Evolutionary conservation across 371 early-diverging fungal species (phyloP), one percentile per base, ranked within the genome.

Genomic region (Syncephalis plumigaleata): DNA sequence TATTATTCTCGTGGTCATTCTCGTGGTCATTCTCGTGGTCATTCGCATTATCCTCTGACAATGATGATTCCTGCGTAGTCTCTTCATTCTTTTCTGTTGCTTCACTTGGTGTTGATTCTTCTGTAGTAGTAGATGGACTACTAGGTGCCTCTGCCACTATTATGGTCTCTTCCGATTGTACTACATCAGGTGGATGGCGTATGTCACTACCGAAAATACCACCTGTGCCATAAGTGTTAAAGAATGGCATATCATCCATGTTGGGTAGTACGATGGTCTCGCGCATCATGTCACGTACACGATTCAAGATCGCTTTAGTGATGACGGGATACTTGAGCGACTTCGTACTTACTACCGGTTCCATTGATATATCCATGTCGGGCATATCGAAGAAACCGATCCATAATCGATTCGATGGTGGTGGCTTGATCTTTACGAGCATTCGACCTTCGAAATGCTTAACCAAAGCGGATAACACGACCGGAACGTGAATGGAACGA

Each of bases 371-470:
- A 39, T 82, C 72, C 61, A 92, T 70, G 24, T 71, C 66, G 0
- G 92, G 92, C 50, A 77, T 66, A 21, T 79, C 81, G 53, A 84
- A 75, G 46, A 92, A 84, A 0, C 85, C 93, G 48, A 86, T 59
- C 93, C 93, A 92, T 45, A 89, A 64, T 3, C 93, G 71, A 52
- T 90, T 88, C 7, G 84, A 74, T 2, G 91, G 90, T 15, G 84
- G 83, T 2, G 84, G 77, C 53, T 87, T 87, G 56, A 90, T 74
- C 40, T 77, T 72, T 46, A 91, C 52, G 11, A 82, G 62, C 48
- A 87, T 58, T 51, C 78, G 80, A 1, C 91, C 93, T 1, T 73
- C 54, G 40, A 87, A 67, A n/a, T 62, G 61, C 50, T 77, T 40
- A 79, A 68, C 15, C 36, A 73, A 70, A 38, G 89, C 77, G 0